Evolutionary conservation across 108 stramenopile genomes (phyloP), one percentile per base, ranked within the genome.

Genomic region (Nannochloropsis gaditana): DNA sequence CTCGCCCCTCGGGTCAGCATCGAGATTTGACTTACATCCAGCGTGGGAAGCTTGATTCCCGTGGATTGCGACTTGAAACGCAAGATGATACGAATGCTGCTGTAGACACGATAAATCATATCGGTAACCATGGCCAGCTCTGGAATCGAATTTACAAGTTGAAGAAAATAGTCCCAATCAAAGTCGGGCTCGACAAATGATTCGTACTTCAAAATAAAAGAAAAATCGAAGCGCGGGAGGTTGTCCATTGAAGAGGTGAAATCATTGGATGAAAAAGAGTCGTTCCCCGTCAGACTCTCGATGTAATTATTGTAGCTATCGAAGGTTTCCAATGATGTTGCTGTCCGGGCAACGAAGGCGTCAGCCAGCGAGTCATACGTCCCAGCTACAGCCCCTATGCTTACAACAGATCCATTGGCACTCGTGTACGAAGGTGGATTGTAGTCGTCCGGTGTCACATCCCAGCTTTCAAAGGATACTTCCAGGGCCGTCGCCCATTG

Each of bases 271-370:
- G 2, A 3, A n/a, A 73, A 8, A 73, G 15, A n/a, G 3, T 15
- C n/a, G n/a, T 15, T n/a, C 4, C 59, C 59, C n/a, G 59, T 73
- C 19, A 73, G 59, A n/a, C 59, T 73, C 15, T n/a, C 59, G 15
- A 73, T n/a, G n/a, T 73, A 73, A 6, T 73, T n/a, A n/a, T 73
- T 73, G 6, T 73, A 73, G 59, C 59, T 73, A n/a, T 73, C 59
- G n/a, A 73, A 73, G 59, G 59, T 73, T n/a, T 73, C 59, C n/a
- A 73, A 73, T n/a, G 59, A 73, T 15, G 59, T 73, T n/a, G 59
- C 59, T 15, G 59, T 73, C n/a, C 59, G 59, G 3, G 59, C 59
- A n/a, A 73, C 59, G n/a, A 73, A 73, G 2, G 59, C 59, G n/a
- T 73, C 59, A n/a, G 59, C 59, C 59, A 73, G 59, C 59, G 59